Percentiles rank a stretch among this genome's conserved stretches.
These are phyloP conservation scores for Aspergillus brunneoviolaceus DNA, from an alignment of 2,329 filamentous ascomycete species.

Conservation along the genomic window DNA sequence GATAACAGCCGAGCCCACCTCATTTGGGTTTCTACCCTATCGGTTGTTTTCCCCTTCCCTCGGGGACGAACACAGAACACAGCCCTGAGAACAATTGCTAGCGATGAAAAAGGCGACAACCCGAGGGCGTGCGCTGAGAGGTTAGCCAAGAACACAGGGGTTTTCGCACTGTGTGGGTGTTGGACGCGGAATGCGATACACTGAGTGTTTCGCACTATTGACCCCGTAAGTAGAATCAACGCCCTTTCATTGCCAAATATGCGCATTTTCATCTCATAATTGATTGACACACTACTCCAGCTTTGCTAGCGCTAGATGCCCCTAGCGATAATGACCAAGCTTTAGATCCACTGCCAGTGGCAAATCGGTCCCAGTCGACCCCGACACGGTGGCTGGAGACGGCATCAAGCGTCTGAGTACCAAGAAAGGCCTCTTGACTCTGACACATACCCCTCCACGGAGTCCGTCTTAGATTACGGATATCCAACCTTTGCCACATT, in stretches of 20 bases:
- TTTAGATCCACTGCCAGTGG: constrained; percentile 4
- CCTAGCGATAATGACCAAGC: neutral
- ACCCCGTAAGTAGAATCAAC: too few relatives aligned
- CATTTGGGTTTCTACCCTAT: neutral
- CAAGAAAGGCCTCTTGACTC: neutral
- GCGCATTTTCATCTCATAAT: neutral
- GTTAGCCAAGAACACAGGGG: too few relatives aligned
- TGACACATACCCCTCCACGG: neutral
- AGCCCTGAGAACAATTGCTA: neutral
- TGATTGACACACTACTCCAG: neutral
- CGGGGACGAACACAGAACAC: neutral
- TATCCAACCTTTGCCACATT: neutral
- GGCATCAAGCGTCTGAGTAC: neutral
- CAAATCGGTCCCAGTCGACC: neutral
- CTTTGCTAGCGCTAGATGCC: neutral
- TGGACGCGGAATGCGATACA: neutral
- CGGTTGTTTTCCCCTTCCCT: neutral
- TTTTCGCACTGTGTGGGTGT: too few relatives aligned
- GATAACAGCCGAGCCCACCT: constrained; percentile 3
- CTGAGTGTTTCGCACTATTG: neutral
- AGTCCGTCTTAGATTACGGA: neutral
- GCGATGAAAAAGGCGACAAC: too few relatives aligned
- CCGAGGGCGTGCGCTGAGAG: too few relatives aligned
- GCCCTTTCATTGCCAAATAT: neutral
- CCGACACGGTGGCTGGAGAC: neutral